phyloP scores from a whole-genome alignment of 2,329 filamentous ascomycete genomes.

The Aspergillus latus region DNA sequence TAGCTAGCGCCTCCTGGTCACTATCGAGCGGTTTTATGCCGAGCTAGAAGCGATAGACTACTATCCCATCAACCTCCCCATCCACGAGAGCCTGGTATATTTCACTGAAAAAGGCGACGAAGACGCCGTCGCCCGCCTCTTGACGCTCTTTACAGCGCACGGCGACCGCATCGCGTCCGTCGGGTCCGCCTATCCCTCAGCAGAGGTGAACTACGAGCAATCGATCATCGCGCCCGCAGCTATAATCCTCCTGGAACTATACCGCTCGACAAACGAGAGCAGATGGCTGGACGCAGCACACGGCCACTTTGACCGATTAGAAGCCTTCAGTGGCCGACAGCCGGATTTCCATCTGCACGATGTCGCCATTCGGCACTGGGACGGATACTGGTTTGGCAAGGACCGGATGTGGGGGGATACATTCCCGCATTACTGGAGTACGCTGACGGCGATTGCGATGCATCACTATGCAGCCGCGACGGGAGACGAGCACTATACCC shows the following conservation, averaged over 20 bases:
- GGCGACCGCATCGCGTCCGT: neutral
- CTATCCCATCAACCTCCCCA: neutral
- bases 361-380: constrained; percentile 2
- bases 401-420: constrained; percentile 5
- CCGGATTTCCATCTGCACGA: neutral
- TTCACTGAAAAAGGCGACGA: neutral
- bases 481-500: neutral
- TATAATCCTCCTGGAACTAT: neutral
- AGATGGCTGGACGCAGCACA: neutral
- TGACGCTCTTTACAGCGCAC: neutral
- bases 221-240: neutral
- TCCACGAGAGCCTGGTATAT: neutral
- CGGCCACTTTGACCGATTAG: neutral
- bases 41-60: neutral
- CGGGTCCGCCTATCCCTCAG: neutral
- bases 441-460: neutral
- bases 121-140: neutral
- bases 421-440: constrained; percentile 9
- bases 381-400: constrained; percentile 8
- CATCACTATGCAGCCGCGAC: neutral
- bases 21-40: neutral
- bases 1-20: neutral
- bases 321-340: neutral
- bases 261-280: neutral
- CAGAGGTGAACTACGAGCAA: neutral